Percentiles rank a stretch among this genome's conserved stretches.
These are phyloP conservation scores for Chaetoceros muelleri DNA, from an alignment of 108 stramenopile species.

Conservation along the genomic window DNA sequence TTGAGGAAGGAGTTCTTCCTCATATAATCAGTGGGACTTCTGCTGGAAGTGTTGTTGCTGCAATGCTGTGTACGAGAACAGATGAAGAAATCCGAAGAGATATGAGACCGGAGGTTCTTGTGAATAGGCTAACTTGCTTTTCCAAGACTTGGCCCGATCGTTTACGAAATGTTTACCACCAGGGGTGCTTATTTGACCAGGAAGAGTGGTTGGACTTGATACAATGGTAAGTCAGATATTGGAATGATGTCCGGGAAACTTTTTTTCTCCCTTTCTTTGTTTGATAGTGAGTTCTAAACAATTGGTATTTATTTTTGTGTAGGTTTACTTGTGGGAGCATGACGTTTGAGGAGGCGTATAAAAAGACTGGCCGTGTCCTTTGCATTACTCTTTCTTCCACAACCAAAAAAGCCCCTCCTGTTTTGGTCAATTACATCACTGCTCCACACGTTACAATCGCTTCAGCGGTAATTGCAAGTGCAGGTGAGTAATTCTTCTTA, in stretches of 20 bases:
- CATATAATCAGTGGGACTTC: conserved; percentile 91
- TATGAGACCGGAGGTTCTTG: conserved; percentile 47
- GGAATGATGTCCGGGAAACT: neutral
- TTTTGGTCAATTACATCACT: conserved; percentile 90
- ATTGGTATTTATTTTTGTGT: conserved; percentile 7
- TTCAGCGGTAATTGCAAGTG: conserved; percentile 80
- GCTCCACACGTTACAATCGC: conserved; percentile 93
- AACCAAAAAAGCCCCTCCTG: conserved; percentile 83
- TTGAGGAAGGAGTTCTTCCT: conserved; percentile 78
- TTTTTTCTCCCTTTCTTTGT: neutral
- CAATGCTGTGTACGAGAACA: conserved; percentile 85
- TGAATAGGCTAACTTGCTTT: conserved; percentile 50
- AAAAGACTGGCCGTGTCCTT: conserved; percentile 89
- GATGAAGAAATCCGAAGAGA: conserved; percentile 78
- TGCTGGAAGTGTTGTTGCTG: conserved; percentile 90
- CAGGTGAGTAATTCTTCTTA: too few relatives aligned
- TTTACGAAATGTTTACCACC: conserved; percentile 28
- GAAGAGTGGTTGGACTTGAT: conserved; percentile 68
- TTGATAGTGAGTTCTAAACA: neutral
- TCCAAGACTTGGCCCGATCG: conserved; percentile 53
- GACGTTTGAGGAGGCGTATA: conserved; percentile 96
- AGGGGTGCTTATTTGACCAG: conserved; percentile 56
- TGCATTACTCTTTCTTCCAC: conserved; percentile 93
- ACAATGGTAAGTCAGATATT: conserved; percentile 26
- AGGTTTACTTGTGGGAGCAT: conserved; percentile 73